Conservation (phyloP, 495 filamentous ascomycete genomes). For the Aspergillus bridgeri region DNA sequence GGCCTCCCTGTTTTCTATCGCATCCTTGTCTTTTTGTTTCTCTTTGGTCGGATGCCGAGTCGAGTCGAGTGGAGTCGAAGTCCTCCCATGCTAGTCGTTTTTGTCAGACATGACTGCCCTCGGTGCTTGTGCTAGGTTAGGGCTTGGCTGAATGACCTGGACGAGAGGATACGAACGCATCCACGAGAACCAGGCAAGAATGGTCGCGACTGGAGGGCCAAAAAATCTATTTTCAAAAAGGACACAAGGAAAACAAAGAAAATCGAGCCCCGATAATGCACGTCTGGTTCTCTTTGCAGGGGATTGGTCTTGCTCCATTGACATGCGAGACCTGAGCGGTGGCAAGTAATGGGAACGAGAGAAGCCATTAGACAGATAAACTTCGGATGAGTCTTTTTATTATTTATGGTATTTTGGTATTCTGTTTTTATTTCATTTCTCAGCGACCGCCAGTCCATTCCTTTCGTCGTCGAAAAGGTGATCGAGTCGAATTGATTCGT, state of each 20-base stretch:
- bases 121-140: neutral
- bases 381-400: neutral
- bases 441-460: neutral
- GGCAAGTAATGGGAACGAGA: neutral
- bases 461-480: neutral
- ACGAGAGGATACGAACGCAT: neutral
- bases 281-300: neutral
- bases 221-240: neutral
- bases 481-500: neutral
- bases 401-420: too few species aligned
- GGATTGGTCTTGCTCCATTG: too few species aligned
- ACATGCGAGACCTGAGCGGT: neutral
- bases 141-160: neutral
- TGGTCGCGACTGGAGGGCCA: neutral
- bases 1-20: too few species aligned
- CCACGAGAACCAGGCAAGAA: neutral
- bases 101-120: neutral
- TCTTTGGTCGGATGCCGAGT: neutral
- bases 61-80: neutral
- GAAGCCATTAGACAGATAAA: neutral
- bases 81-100: neutral
- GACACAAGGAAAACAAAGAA: neutral
- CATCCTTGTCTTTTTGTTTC: neutral
- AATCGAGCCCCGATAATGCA: neutral
- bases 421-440: neutral